A percentile compares a stretch with the other conserved stretches of the same genome.
Conservation (phyloP, 441 rosid genomes). For the Flueggea neowawraea region DNA sequence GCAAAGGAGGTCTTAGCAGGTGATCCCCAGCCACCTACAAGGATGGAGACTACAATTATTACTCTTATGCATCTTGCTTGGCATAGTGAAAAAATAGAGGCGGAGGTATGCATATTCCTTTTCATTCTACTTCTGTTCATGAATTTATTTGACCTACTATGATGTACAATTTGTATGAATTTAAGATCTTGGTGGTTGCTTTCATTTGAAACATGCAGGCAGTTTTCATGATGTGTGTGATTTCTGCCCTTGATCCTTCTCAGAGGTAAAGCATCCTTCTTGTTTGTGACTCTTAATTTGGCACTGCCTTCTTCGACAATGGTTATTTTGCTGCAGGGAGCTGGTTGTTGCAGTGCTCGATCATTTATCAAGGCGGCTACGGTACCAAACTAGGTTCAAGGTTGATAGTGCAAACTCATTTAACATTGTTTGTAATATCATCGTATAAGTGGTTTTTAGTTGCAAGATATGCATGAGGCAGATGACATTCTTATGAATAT, state of each 20-base stretch:
- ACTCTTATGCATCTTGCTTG: constrained; percentile 94
- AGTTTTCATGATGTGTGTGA: constrained; percentile 81
- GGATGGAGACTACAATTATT: constrained; percentile 72
- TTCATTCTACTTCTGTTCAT: neutral
- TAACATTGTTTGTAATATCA: constrained; percentile 1
- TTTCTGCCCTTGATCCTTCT: constrained; percentile 84
- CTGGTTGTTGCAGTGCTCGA: constrained; percentile 68
- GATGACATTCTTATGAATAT: neutral
- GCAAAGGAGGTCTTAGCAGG: constrained; percentile 75
- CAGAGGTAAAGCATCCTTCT: constrained; percentile 56
- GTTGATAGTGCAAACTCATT: constrained; percentile 30
- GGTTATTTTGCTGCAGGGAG: constrained; percentile 58
- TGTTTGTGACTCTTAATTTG: constrained; percentile 8
- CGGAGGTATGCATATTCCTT: constrained; percentile 54
- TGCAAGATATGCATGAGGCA: neutral
- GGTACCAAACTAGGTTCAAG: constrained; percentile 77
- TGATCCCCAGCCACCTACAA: constrained; percentile 75
- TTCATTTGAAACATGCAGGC: constrained; percentile 55
- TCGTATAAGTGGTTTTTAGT: neutral
- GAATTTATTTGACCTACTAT: constrained; percentile 3
- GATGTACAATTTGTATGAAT: constrained; percentile 1
- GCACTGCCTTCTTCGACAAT: constrained; percentile 10
- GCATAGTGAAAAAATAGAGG: constrained; percentile 86
- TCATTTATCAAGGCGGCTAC: constrained; percentile 77
- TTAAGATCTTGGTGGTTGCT: neutral